phyloP scores from a whole-genome alignment of 1,284 basidiomycete species.

The Rhodotorula sp. region DNA sequence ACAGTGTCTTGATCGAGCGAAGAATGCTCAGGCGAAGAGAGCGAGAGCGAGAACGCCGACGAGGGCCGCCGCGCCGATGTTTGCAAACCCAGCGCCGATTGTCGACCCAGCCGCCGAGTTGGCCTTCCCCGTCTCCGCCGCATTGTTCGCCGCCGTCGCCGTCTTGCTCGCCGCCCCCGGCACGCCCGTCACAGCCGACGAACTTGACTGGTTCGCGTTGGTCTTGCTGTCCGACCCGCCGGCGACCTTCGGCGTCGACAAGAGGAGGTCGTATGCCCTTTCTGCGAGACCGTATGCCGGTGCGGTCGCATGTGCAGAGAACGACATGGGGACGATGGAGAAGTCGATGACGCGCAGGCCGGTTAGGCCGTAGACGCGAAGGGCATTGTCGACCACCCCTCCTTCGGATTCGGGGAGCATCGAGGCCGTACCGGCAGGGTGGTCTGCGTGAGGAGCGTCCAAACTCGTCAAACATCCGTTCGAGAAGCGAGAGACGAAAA shows the following conservation, averaged over 20 bases:
- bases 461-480: neutral
- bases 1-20: neutral
- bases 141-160: neutral
- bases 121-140: neutral
- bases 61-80: neutral
- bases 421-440: conserved; percentile 51
- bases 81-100: neutral
- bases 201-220: neutral
- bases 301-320: conserved; percentile 28
- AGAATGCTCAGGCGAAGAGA: neutral
- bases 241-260: conserved; percentile 4
- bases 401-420: conserved; percentile 76
- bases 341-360: conserved; percentile 59
- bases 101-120: neutral
- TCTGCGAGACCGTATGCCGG: conserved; percentile 35
- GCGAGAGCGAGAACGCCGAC: neutral
- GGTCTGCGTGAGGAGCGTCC: neutral
- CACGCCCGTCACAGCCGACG: neutral
- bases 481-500: neutral
- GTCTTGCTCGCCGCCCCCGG: neutral
- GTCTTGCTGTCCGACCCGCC: conserved; percentile 14
- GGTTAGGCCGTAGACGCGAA: conserved; percentile 66
- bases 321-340: conserved; percentile 35
- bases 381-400: conserved; percentile 69
- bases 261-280: conserved; percentile 27